Evolutionary conservation across 805 yeast species (phyloP).

Genomic region (Wickerhamomyces queroliae): DNA sequence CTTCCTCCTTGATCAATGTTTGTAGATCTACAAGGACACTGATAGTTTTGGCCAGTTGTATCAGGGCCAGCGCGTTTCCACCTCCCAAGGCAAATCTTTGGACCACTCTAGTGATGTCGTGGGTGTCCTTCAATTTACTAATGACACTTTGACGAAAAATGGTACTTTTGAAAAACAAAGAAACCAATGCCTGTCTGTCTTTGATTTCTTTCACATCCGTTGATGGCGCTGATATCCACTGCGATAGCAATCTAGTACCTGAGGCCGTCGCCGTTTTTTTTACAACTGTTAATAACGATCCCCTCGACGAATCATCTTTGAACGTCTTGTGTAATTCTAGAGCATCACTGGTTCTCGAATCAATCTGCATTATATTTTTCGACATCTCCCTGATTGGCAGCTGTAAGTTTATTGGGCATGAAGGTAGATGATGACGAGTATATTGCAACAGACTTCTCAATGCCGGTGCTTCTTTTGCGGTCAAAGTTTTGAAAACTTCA

Average conservation of each 20-base stretch:
- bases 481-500: conserved; percentile 26
- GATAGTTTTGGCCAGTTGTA: conserved; percentile 38
- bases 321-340: conserved; percentile 63
- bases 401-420: conserved; percentile 53
- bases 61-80: conserved; percentile 38
- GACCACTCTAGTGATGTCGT: conserved; percentile 55
- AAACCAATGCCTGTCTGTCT: conserved; percentile 49
- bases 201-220: conserved; percentile 50
- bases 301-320: conserved; percentile 50
- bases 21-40: conserved; percentile 26
- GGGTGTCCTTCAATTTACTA: conserved; percentile 35
- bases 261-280: conserved; percentile 73
- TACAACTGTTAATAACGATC: conserved; percentile 67
- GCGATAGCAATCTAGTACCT: conserved; percentile 72
- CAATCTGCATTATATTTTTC: conserved; percentile 63
- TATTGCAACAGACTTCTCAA: conserved; percentile 62
- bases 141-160: conserved; percentile 27
- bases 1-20: conserved; percentile 5
- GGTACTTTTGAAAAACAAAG: conserved; percentile 30
- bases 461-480: conserved; percentile 49
- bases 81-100: conserved; percentile 49
- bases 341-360: conserved; percentile 71
- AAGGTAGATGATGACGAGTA: conserved; percentile 68
- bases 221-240: conserved; percentile 82
- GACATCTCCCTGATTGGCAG: conserved; percentile 57